phyloP scores from a whole-genome alignment of 2,329 filamentous ascomycete species.

The Cercospora nicotianae region DNA sequence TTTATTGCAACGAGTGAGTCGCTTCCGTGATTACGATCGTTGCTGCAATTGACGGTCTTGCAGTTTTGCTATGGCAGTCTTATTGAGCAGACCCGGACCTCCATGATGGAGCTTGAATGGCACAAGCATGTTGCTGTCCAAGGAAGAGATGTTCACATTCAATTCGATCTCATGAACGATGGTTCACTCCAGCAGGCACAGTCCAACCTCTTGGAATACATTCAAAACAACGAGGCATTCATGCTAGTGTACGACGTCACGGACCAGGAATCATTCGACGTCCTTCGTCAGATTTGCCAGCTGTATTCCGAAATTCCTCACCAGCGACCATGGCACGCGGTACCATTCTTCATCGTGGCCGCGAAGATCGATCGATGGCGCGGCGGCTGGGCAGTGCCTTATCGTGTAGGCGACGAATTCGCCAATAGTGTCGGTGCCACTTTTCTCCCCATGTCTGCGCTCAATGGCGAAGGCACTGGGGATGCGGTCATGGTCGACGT shows the following conservation, averaged over 20 bases:
- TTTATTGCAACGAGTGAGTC: slow-evolving; percentile 14
- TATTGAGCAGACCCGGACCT: slow-evolving; percentile 7
- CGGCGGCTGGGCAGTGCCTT: slow-evolving; percentile 16
- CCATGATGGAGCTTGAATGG: slow-evolving; percentile 16
- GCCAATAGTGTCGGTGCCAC: slow-evolving; percentile 7
- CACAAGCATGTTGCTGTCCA: slow-evolving; percentile 19
- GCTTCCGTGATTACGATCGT: background rate
- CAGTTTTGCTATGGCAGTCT: slow-evolving; percentile 19
- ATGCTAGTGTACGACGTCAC: slow-evolving; percentile 20
- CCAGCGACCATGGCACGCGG: slow-evolving; percentile 7
- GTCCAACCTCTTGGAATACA: slow-evolving; percentile 5
- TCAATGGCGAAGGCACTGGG: slow-evolving; percentile 18
- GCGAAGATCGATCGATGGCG: slow-evolving; percentile 18
- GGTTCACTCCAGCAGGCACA: slow-evolving; percentile 4
- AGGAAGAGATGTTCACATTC: slow-evolving; percentile 14
- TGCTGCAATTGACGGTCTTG: background rate
- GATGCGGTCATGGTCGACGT: slow-evolving; percentile 15
- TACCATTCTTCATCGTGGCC: slow-evolving; percentile 15
- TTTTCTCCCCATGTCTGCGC: slow-evolving; percentile 14
- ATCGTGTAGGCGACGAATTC: slow-evolving; percentile 10
- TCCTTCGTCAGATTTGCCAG: slow-evolving; percentile 8
- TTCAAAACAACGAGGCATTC: slow-evolving; percentile 14
- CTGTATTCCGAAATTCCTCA: slow-evolving; percentile 11
- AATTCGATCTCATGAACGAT: slow-evolving; percentile 15
- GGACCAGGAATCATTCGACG: slow-evolving; percentile 11